Percentiles rank a stretch among this genome's conserved stretches.
These are phyloP conservation scores for Epicoccum nigrum DNA, from an alignment of 2,329 filamentous ascomycete genomes.

Conservation along the genomic window DNA sequence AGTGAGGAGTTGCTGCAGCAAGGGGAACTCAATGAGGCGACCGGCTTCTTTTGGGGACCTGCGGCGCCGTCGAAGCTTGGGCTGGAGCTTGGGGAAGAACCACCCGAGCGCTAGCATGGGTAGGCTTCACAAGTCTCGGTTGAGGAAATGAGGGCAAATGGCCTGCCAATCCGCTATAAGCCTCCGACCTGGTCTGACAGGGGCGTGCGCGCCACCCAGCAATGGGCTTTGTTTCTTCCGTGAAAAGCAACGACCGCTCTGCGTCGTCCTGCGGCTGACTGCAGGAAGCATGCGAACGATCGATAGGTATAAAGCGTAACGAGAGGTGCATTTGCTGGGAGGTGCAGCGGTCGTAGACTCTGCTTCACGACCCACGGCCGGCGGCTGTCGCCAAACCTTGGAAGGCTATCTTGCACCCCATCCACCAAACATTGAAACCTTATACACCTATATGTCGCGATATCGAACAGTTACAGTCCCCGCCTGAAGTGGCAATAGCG, in stretches of 20 bases:
- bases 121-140: constrained; percentile 42
- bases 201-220: constrained; percentile 31
- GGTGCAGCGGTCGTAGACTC: neutral
- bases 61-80: constrained; percentile 39
- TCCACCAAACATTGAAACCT: constrained; percentile 1
- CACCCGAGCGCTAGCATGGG: constrained; percentile 41
- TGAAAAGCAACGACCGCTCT: constrained; percentile 5
- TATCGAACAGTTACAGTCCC: constrained; percentile 17
- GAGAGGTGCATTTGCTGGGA: neutral
- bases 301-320: neutral
- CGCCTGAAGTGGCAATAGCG: constrained; percentile 33
- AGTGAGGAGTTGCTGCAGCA: constrained; percentile 45
- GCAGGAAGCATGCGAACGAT: constrained; percentile 5
- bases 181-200: constrained; percentile 36
- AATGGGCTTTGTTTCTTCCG: constrained; percentile 12
- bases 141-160: constrained; percentile 43
- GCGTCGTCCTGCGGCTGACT: constrained; percentile 4
- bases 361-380: neutral
- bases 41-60: constrained; percentile 46
- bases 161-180: constrained; percentile 36
- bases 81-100: constrained; percentile 41
- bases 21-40: constrained; percentile 36
- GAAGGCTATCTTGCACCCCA: constrained; percentile 3
- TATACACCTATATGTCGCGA: neutral
- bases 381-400: neutral